These are phyloP conservation scores for Jamesozyma jinghongensis DNA, from an alignment of 805 yeast genomes.

Conservation along the genomic window DNA sequence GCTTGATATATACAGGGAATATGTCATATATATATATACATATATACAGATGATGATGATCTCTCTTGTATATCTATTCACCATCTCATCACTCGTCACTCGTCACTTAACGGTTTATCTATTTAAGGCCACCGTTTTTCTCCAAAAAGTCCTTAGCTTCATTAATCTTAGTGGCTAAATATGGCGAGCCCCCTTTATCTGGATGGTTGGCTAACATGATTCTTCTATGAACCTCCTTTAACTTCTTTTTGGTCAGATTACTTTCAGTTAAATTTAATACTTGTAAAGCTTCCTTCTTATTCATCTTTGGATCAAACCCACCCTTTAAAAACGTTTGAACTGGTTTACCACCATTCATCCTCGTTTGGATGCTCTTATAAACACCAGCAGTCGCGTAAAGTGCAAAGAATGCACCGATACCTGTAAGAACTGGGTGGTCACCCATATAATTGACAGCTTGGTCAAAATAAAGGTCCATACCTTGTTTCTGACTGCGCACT, in stretches of 20 bases:
- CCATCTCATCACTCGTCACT: no score
- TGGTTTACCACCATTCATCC: slow-evolving; percentile 49
- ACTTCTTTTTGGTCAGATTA: slow-evolving; percentile 48
- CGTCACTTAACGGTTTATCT: not conserved
- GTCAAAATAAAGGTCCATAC: slow-evolving; percentile 57
- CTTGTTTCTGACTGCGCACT: slow-evolving; percentile 14
- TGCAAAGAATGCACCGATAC: slow-evolving; percentile 57
- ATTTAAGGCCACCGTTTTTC: slow-evolving; percentile 19
- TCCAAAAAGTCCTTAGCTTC: slow-evolving; percentile 63
- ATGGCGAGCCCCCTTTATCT: slow-evolving; percentile 90
- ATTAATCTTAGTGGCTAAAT: slow-evolving; percentile 81
- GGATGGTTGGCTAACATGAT: slow-evolving; percentile 92
- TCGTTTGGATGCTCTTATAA: slow-evolving; percentile 38
- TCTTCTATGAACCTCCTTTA: slow-evolving; percentile 78
- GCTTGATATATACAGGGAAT: not conserved
- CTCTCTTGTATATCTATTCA: not conserved
- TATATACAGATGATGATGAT: no score
- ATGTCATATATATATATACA: not conserved
- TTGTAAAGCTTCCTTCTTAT: slow-evolving; percentile 77
- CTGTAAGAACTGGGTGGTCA: slow-evolving; percentile 68
- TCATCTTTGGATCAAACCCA: slow-evolving; percentile 88
- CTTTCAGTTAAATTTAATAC: slow-evolving; percentile 69
- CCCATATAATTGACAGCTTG: slow-evolving; percentile 50
- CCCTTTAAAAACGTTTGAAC: slow-evolving; percentile 55
- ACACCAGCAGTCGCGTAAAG: slow-evolving; percentile 60